A percentile compares a stretch with the other conserved stretches of the same genome.
Evolutionary conservation across 805 yeast genomes (phyloP).

Genomic region (Starmerella vaccinii): DNA sequence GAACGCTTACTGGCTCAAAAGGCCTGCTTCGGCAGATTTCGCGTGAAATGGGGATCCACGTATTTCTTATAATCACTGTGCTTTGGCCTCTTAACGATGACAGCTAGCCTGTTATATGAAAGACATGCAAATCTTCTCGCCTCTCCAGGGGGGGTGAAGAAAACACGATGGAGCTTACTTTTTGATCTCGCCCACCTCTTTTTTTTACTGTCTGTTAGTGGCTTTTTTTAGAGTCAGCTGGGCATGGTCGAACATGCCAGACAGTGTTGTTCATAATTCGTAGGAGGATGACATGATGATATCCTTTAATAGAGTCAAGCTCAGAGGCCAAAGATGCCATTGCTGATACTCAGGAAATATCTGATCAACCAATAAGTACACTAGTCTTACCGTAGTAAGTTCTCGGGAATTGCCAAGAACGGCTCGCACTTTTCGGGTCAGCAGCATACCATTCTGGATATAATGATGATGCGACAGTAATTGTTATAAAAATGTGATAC

Average conservation of each 20-base stretch:
- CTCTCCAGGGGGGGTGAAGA: constrained; percentile 8
- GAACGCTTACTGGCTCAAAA: neutral
- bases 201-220: constrained; percentile 1
- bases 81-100: constrained; percentile 22
- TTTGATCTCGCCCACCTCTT: constrained; percentile 21
- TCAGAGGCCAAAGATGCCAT: constrained; percentile 22
- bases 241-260: constrained; percentile 28
- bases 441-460: too few species aligned
- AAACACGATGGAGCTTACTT: constrained; percentile 31
- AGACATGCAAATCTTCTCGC: constrained; percentile 26
- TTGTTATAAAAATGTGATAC: too few species aligned
- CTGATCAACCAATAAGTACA: constrained; percentile 12
- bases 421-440: too few species aligned
- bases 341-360: constrained; percentile 22
- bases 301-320: constrained; percentile 30
- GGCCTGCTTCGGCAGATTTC: constrained; percentile 10
- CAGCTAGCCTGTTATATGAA: constrained; percentile 24
- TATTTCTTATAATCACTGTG: neutral
- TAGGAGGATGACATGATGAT: constrained; percentile 25
- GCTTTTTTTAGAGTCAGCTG: constrained; percentile 7
- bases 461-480: too few species aligned
- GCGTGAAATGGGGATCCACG: constrained; percentile 10
- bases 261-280: constrained; percentile 6
- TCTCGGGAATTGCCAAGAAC: neutral
- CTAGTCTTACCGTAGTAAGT: neutral